Evolutionary conservation across 106 monocot species (phyloP).

Genomic region (Hemerocallis citrina): DNA sequence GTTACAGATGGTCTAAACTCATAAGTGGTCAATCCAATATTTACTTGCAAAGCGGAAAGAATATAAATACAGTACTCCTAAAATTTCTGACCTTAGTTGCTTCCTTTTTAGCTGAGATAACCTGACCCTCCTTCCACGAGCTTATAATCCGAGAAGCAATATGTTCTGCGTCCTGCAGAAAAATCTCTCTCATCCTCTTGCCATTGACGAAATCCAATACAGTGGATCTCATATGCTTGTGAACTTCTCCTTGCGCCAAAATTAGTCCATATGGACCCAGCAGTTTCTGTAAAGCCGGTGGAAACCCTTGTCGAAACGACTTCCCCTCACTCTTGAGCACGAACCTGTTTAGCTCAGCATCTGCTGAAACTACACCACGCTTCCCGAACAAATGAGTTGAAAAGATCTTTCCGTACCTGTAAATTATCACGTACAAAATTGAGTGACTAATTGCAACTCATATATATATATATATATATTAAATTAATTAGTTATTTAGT

Average conservation of each 20-base stretch:
- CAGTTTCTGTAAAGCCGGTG: conserved; percentile 59
- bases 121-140: conserved; percentile 27
- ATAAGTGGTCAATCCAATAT: background rate
- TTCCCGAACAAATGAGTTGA: conserved; percentile 52
- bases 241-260: conserved; percentile 62
- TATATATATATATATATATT: background rate
- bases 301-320: conserved; percentile 72
- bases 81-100: conserved; percentile 54
- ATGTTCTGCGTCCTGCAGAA: conserved; percentile 55
- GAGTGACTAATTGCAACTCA: background rate
- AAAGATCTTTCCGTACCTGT: conserved; percentile 72
- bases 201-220: conserved; percentile 59
- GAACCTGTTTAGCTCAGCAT: conserved; percentile 63
- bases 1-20: background rate
- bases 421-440: background rate
- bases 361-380: conserved; percentile 71
- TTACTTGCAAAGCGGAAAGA: background rate
- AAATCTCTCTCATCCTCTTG: conserved; percentile 21
- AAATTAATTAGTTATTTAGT: background rate
- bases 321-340: conserved; percentile 69
- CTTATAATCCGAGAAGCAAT: conserved; percentile 27
- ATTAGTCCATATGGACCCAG: conserved; percentile 77
- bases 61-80: too few relatives aligned
- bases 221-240: conserved; percentile 50
- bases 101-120: conserved; percentile 66